phyloP scores from a whole-genome alignment of 768 basidiomycete genomes.

The Hypholoma sublateritium region DNA sequence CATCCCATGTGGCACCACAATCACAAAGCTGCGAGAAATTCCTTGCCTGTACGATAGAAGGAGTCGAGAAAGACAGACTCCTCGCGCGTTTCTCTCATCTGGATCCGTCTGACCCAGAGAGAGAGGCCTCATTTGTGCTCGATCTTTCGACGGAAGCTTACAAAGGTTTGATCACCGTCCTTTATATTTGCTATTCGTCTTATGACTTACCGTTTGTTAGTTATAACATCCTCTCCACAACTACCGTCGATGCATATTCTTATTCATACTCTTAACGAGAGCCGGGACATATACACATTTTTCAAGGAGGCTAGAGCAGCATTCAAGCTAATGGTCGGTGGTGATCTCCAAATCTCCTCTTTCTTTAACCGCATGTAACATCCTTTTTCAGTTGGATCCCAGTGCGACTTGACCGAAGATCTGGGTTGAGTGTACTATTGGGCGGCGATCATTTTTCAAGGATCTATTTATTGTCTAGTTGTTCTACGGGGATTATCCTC shows the following conservation, averaged over 20 bases:
- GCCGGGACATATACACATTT: constrained; percentile 69
- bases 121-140: constrained; percentile 75
- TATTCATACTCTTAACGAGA: constrained; percentile 68
- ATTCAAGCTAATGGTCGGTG: constrained; percentile 38
- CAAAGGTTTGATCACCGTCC: constrained; percentile 47
- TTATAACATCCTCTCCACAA: constrained; percentile 76
- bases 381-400: constrained; percentile 4
- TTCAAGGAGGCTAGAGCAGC: constrained; percentile 63
- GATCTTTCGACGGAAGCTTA: constrained; percentile 65
- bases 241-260: constrained; percentile 67
- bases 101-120: constrained; percentile 53
- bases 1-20: constrained; percentile 53
- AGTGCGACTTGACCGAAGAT: background rate
- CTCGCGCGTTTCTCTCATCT: constrained; percentile 72
- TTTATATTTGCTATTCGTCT: background rate
- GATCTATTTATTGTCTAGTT: too few relatives aligned
- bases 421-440: too few relatives aligned
- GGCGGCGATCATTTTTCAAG: too few relatives aligned
- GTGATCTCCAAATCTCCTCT: background rate
- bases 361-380: background rate
- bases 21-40: constrained; percentile 54
- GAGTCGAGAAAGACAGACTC: constrained; percentile 69
- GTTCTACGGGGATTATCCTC: too few relatives aligned
- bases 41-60: constrained; percentile 72
- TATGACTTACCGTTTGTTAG: constrained; percentile 34